Conservation (phyloP, 768 basidiomycete species). For the Podaxis mareebaensis region DNA sequence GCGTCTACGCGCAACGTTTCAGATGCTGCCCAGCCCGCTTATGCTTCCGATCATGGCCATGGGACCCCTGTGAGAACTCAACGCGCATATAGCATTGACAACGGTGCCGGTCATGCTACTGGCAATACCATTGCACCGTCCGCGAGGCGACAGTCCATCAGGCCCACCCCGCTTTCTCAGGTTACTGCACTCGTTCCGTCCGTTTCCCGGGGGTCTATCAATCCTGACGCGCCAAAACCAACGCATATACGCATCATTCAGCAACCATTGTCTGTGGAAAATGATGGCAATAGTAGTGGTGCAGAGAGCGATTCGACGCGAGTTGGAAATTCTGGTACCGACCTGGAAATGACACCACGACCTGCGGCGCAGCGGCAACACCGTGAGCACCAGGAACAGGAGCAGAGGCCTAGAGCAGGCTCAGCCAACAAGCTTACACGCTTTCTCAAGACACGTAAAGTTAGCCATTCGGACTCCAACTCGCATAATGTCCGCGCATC, state of each 20-base stretch:
- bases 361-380: constrained; percentile 10
- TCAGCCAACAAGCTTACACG: constrained; percentile 17
- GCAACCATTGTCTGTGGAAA: not conserved
- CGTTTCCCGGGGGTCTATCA: constrained; percentile 1
- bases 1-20: not conserved
- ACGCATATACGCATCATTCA: not conserved
- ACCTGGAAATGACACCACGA: constrained; percentile 9
- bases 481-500: constrained; percentile 5
- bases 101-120: not conserved
- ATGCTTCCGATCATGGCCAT: constrained; percentile 15
- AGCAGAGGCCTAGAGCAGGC: constrained; percentile 4
- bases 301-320: constrained; percentile 19
- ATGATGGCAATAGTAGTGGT: constrained; percentile 16
- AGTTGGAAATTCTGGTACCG: constrained; percentile 7
- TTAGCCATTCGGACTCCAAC: constrained; percentile 2
- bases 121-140: not conserved
- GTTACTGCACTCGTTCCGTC: constrained; percentile 6
- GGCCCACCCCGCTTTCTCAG: constrained; percentile 12
- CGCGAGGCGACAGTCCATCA: constrained; percentile 5
- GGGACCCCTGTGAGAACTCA: not conserved
- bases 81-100: constrained; percentile 6
- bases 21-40: not conserved
- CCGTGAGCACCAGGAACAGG: not conserved
- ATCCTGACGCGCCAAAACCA: not conserved
- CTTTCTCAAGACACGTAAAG: constrained; percentile 17